A percentile compares a stretch with the other conserved stretches of the same genome.
Conservation (phyloP, 805 yeast species). For the Zygosaccharomyces bisporus region DNA sequence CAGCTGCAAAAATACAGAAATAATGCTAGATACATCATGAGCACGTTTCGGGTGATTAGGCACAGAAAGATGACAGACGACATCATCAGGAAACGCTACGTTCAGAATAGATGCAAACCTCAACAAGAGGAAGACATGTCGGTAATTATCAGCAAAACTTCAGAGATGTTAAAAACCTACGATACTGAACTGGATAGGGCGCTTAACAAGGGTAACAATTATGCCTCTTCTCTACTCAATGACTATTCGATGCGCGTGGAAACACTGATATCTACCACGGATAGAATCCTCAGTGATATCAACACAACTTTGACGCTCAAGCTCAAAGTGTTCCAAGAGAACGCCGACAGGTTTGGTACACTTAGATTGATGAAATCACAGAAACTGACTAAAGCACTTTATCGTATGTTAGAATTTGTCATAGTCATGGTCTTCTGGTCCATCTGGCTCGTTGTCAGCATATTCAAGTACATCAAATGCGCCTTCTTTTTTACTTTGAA, state of each 20-base stretch:
- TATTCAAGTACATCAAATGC: conserved; percentile 21
- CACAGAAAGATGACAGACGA: conserved; percentile 29
- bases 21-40: conserved; percentile 25
- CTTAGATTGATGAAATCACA: conserved; percentile 25
- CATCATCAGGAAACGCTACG: conserved; percentile 21
- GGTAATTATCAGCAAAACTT: conserved; percentile 18
- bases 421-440: conserved; percentile 30
- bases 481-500: conserved; percentile 17
- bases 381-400: conserved; percentile 22
- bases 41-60: conserved; percentile 27
- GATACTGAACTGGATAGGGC: conserved; percentile 28
- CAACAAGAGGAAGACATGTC: conserved; percentile 19
- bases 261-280: conserved; percentile 56
- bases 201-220: conserved; percentile 30
- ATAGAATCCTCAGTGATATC: conserved; percentile 67
- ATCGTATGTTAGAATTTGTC: conserved; percentile 28
- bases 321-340: conserved; percentile 39
- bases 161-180: conserved; percentile 21
- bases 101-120: conserved; percentile 16
- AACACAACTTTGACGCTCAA: conserved; percentile 67
- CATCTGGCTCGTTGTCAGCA: conserved; percentile 31
- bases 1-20: conserved; percentile 27
- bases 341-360: conserved; percentile 31
- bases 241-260: conserved; percentile 54
- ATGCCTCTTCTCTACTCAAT: conserved; percentile 32